Evolutionary conservation across 257 asterid genomes (phyloP), one percentile per base, ranked within the genome.

Genomic region (Anisodus tanguticus): DNA sequence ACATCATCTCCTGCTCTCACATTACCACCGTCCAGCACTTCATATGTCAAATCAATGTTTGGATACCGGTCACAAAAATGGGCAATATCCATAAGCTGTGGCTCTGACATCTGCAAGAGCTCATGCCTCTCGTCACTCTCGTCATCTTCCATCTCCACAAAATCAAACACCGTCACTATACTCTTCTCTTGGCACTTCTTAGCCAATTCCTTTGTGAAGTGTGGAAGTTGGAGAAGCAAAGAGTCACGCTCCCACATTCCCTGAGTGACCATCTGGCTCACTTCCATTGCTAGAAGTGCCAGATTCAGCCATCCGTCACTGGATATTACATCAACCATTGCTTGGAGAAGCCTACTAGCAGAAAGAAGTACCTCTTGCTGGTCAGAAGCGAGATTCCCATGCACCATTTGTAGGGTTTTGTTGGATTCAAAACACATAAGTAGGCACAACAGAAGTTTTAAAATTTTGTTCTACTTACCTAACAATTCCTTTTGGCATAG

Each of bases 251-350:
- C 91, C 91, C 90, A 89, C 90, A 89, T 89, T 26, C 86, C 91
- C 60, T 89, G 91, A n/a, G 91, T 89, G 4, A 89, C 90, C 90
- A 89, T 89, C 63, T 89, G 90, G 84, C 90, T 87, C 85, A 87
- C 88, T 63, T 89, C 90, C 91, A 89, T 89, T 3, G 90, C 81
- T 26, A 89, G 82, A 57, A 89, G 85, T 19, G 88, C 90, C 66
- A 87, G 88, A 68, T 81, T 89, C 37, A 87, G 88, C 90, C 91
- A 89, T 4, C 91, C 91, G 6, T 80, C 87, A 82, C 91, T 87
- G 71, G 90, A 89, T 10, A 89, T 89, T 19, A 89, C 91, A 89
- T 89, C 91, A 53, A 89, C 91, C 90, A 89, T 83, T 3, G 90
- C 91, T 64, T 89, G 88, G 58, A 87, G 88, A 19, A 89, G 84